Evolutionary conservation across 495 filamentous ascomycete genomes (phyloP).

Genomic region (Sporormia fimetaria): DNA sequence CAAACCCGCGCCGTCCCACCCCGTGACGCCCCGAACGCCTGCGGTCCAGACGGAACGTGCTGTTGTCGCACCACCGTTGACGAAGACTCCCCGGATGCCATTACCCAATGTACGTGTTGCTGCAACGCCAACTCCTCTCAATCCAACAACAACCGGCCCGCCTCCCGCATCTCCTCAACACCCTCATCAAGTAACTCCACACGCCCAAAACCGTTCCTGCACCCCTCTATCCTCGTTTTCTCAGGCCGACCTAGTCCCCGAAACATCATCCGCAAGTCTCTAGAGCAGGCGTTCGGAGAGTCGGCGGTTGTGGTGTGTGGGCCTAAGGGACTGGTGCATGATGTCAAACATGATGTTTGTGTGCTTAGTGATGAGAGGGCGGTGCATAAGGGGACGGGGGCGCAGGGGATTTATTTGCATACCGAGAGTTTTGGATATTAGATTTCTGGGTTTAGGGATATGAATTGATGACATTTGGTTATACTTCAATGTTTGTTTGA

Average conservation of each 20-base stretch:
- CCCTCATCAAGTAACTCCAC: constrained; percentile 9
- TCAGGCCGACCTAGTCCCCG: constrained; percentile 37
- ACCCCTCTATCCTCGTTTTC: constrained; percentile 26
- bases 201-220: constrained; percentile 15
- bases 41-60: constrained; percentile 37
- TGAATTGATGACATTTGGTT: too few relatives aligned
- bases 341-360: constrained; percentile 55
- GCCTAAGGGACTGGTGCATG: constrained; percentile 51
- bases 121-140: constrained; percentile 30
- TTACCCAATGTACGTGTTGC: constrained; percentile 21
- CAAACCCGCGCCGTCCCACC: background rate
- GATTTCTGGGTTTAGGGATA: too few relatives aligned
- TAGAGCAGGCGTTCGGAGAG: constrained; percentile 72
- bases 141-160: constrained; percentile 8
- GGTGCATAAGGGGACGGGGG: constrained; percentile 82
- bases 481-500: too few relatives aligned
- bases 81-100: constrained; percentile 35
- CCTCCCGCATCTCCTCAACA: constrained; percentile 5
- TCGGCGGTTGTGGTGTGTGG: constrained; percentile 77
- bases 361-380: constrained; percentile 72
- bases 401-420: constrained; percentile 58
- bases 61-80: constrained; percentile 44
- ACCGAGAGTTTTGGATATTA: constrained; percentile 35
- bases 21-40: constrained; percentile 16
- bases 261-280: constrained; percentile 40